Base-by-base conservation (phyloP, 1,284 basidiomycete species). In the Crepidotus sp. region DNA sequence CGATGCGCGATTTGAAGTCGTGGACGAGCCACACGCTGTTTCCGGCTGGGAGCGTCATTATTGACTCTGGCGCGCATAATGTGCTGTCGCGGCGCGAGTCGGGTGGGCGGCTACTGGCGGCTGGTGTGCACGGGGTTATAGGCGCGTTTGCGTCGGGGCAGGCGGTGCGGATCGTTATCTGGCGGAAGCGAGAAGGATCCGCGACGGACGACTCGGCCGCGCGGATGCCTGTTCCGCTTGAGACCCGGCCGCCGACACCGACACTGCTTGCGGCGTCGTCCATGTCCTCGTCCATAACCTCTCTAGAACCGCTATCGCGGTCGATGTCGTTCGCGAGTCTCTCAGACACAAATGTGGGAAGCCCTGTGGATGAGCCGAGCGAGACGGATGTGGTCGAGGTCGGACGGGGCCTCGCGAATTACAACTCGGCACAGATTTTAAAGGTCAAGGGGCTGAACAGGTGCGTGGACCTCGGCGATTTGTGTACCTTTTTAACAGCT, bases 1-100 rank as follows among this genome's bases (percentile, higher is more conserved):
- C 91, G 0, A 68, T 96, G 54, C 80, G 87, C 24, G 93, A 96
- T 64, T 75, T 96, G 31, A 97, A 98, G 57, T 83, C 90, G 54
- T 98, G 94, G 91, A 94, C 95, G 19, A 77, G 83, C 11, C 93
- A 98, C 63, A 97, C 94, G 0, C 71, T 98, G 18, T 80, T 80
- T 49, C 86, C 94, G 0, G 78, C 92, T 0, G 95, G 96, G 0
- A 83, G 77, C 26, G 77, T 98, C 27, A 71, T 96, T 59, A 82
- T 96, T 50, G 94, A 97, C 61, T 66, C 78, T 22, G 95, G 96
- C 0, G 95, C 95, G 0, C 84, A 92, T 58, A 70, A 76, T 24
- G 90, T 96, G 13, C 76, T 98, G 34, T 82, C 84, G 1, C 76
- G 81, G 36, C 73, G 85, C 29, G 83, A 97, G 61, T 87, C 83